phyloP scores from a whole-genome alignment of 140 eudicot species.

The Anethum foeniculum region DNA sequence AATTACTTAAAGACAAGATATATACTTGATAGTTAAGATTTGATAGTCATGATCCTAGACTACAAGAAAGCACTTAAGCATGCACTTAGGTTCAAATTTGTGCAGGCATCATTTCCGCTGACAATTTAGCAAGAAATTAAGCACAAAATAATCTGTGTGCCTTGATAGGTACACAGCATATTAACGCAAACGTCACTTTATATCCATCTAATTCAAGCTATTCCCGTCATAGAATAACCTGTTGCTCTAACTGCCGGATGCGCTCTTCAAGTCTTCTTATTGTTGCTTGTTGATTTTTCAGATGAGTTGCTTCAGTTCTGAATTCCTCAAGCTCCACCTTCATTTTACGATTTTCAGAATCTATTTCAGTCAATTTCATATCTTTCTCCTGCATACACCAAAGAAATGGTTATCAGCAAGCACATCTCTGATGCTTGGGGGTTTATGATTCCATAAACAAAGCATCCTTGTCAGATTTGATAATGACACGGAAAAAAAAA shows the following conservation, averaged over 20 bases:
- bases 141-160: background rate
- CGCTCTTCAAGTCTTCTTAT: conserved; percentile 94
- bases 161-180: background rate
- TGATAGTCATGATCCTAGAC: background rate
- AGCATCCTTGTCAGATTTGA: background rate
- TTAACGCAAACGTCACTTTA: background rate
- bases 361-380: conserved; percentile 63
- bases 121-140: background rate
- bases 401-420: background rate
- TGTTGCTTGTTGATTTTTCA: conserved; percentile 96
- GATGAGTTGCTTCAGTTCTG: conserved; percentile 84
- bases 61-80: background rate
- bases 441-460: background rate
- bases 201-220: background rate
- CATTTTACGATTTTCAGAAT: conserved; percentile 91
- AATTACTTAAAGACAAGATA: background rate
- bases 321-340: conserved; percentile 94
- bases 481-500: background rate
- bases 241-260: conserved; percentile 85
- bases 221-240: conserved; percentile 32
- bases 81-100: background rate
- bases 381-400: conserved; percentile 68
- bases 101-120: background rate
- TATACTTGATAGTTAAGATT: background rate
- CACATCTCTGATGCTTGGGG: background rate